phyloP scores from a whole-genome alignment of 2,329 filamentous ascomycete genomes.

The Leptosphaerulina australis region DNA sequence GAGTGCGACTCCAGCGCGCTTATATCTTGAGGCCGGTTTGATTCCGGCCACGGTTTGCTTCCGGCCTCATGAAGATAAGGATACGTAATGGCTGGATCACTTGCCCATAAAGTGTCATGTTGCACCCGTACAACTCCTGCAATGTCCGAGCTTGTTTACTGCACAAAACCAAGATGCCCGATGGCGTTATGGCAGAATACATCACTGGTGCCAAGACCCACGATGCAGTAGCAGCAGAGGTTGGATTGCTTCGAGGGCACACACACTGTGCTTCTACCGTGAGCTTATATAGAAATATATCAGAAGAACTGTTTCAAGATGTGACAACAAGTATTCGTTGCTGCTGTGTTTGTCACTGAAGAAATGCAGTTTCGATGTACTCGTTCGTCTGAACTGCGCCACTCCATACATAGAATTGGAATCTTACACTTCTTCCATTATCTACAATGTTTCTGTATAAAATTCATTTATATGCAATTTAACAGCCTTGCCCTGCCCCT shows the following conservation, averaged over 20 bases:
- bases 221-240: conserved; percentile 7
- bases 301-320: background rate
- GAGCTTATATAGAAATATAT: background rate
- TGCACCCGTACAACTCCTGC: conserved; percentile 19
- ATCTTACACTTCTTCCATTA: background rate
- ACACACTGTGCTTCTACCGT: background rate
- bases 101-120: conserved; percentile 22
- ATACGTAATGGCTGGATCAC: conserved; percentile 48
- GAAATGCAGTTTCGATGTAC: too few relatives aligned
- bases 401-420: background rate
- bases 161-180: background rate
- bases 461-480: background rate
- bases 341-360: too few relatives aligned
- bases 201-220: conserved; percentile 30
- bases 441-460: background rate
- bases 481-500: background rate
- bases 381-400: too few relatives aligned
- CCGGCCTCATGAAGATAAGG: conserved; percentile 45
- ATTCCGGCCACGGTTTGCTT: conserved; percentile 43
- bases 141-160: conserved; percentile 22
- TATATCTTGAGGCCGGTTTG: conserved; percentile 47
- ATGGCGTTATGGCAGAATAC: background rate
- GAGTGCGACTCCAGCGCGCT: conserved; percentile 30
- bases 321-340: background rate
- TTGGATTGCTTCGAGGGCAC: background rate